Evolutionary conservation across 192 early-diverging fungal genomes (phyloP).

Genomic region (Phycomyces blakesleeanus): DNA sequence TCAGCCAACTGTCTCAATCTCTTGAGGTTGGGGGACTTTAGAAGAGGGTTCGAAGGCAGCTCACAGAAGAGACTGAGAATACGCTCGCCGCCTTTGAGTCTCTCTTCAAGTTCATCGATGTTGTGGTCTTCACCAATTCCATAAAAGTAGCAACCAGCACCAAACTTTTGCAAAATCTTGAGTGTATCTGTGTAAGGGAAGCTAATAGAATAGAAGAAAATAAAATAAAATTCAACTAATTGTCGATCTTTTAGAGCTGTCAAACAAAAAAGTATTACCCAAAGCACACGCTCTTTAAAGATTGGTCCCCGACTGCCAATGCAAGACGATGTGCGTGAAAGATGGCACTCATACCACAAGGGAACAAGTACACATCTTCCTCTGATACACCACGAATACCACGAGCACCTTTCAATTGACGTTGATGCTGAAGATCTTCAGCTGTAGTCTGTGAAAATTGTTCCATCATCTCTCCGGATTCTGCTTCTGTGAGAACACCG

Average conservation of each 20-base stretch:
- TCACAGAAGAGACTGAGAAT: slow-evolving; percentile 88
- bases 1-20: slow-evolving; percentile 75
- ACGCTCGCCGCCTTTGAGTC: slow-evolving; percentile 57
- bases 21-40: slow-evolving; percentile 76
- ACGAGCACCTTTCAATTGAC: slow-evolving; percentile 37
- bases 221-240: neutral
- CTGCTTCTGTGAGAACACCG: slow-evolving; percentile 51
- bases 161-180: slow-evolving; percentile 95
- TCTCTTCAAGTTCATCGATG: slow-evolving; percentile 66
- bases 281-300: slow-evolving; percentile 81
- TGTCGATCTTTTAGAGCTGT: neutral
- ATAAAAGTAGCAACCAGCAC: slow-evolving; percentile 81
- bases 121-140: slow-evolving; percentile 78
- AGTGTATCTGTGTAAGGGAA: slow-evolving; percentile 97
- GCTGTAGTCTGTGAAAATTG: slow-evolving; percentile 27
- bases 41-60: slow-evolving; percentile 91
- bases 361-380: slow-evolving; percentile 83
- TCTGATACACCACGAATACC: slow-evolving; percentile 59
- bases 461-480: slow-evolving; percentile 11
- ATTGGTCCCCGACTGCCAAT: slow-evolving; percentile 38
- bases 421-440: slow-evolving; percentile 38
- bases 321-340: slow-evolving; percentile 79
- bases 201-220: slow-evolving; percentile 29
- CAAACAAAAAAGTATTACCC: slow-evolving; percentile 55
- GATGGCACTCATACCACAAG: slow-evolving; percentile 92